Evolutionary conservation across 2,329 filamentous ascomycete genomes (phyloP), one percentile per base, ranked within the genome.

Genomic region (Trichoderma endophyticum): DNA sequence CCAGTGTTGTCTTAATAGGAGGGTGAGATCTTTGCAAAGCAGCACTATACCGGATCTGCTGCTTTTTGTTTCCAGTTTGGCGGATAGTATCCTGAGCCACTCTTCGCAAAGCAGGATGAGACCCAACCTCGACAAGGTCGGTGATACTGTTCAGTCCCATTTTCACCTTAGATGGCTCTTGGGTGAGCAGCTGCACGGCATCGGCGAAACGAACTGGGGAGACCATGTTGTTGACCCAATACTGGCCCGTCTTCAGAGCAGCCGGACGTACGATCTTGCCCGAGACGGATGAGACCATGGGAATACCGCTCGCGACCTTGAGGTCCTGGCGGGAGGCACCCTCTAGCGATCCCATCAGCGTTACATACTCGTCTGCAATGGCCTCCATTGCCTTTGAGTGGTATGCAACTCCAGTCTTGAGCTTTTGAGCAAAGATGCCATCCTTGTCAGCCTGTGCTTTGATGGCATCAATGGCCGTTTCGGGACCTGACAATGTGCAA

Each of bases 281-380:
- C 3, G 72, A 71, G 1, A 73, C 62, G 28, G 72, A 71, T 7
- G 69, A 71, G 0, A 73, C 34, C 68, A 73, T 73, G n/a, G 67
- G 48, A 30, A 60, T 51, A 43, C 1, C 14, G 43, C 59, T 39
- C 0, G 48, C 43, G 1, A 39, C 51, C 30, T 70, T n/a, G 64
- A 15, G 15, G 36, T 51, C 64, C 51, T 48, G n/a, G 26, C 26
- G 21, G 1, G 51, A 54, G 1, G 39, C 60, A 18, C 32, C 12
- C 24, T 64, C 65, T 4, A 68, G 43, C 2, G 70, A 57, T 30
- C 65, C 70, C 2, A 78, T 71, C 1, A 79, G 77, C 1, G 77
- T 76, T 4, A 81, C 75, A 72, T 86, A 86, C 4, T 83, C 81
- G 12, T 83, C 82, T 3, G 84, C 82, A 2, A 75, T 62, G 4